Base-by-base conservation (phyloP, 331 rosid genomes). In the Rosa hybrid region DNA sequence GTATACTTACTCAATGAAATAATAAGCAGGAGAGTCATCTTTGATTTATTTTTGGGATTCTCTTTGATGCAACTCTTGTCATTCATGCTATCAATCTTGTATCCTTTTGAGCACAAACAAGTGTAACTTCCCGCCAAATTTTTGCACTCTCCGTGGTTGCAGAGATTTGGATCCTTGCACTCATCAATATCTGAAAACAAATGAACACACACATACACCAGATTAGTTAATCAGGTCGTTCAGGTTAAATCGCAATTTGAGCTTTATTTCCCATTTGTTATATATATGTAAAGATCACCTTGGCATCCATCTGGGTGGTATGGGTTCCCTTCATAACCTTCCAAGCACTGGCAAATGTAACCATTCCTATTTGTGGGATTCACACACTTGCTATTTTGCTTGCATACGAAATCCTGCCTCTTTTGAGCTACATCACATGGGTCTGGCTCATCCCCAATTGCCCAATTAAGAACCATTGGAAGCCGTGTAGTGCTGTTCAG, bases 161-260 rank as follows among this genome's bases (percentile, higher is more conserved):
- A 71, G 41, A 25, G n/a, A 12, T 71, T 48, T 71, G 59, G 1
- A 48, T 30, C 21, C 64, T 30, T 30, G 64, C 77, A 72, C 64
- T 72, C 77, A 4, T 72, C 25, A 27, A 51, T 50, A 72, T 72
- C 77, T 72, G 77, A 48, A 72, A 72, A 38, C 25, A 17, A 25
- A 49, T 11, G 23, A 27, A 72, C 14, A 18, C 25, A 56, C 10
- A 20, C 11, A 56, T 56, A 8, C n/a, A 59, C 5, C 64, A n/a
- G 12, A 21, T n/a, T 59, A 21, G 13, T 9, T 10, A 4, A 8
- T n/a, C 59, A 53, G 59, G 0, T 53, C 8, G 17, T 53, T 53
- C 59, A 53, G 21, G n/a, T 53, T 53, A 51, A 51, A 51, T 16
- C 6, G 7, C 3, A n/a, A 20, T 57, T 59, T n/a, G 30, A 8